These are phyloP conservation scores for Exutisphaerella laricina DNA, from an alignment of 2,329 filamentous ascomycete species.

Conservation along the genomic window DNA sequence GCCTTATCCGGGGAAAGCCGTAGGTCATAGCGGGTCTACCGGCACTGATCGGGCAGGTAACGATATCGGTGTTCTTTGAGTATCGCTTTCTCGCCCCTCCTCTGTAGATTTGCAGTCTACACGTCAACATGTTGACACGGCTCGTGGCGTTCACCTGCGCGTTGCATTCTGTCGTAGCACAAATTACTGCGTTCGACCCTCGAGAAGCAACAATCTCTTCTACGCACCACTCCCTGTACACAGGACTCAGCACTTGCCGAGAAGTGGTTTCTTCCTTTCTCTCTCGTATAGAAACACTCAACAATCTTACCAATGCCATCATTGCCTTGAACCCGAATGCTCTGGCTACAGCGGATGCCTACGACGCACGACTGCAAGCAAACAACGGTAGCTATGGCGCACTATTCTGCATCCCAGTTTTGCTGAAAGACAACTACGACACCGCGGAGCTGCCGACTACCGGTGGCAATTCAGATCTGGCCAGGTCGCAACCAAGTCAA, in stretches of 20 bases:
- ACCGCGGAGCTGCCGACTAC: constrained; percentile 54
- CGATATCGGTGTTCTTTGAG: neutral
- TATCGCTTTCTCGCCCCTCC: neutral
- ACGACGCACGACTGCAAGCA: constrained; percentile 44
- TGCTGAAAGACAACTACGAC: constrained; percentile 62
- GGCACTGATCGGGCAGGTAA: neutral
- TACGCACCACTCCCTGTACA: constrained; percentile 52
- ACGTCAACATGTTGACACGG: neutral
- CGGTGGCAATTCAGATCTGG: constrained; percentile 49
- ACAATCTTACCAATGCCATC: constrained; percentile 54
- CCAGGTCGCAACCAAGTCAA: constrained; percentile 41
- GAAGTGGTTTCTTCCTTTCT: constrained; percentile 52
- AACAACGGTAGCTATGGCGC: constrained; percentile 46
- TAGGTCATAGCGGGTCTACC: neutral
- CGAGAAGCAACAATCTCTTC: constrained; percentile 55
- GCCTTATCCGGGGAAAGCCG: too few relatives aligned
- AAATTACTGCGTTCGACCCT: constrained; percentile 40
- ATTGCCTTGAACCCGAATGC: constrained; percentile 49
- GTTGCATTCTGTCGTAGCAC: neutral
- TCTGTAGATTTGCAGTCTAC: neutral
- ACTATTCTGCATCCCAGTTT: constrained; percentile 56
- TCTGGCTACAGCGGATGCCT: constrained; percentile 43
- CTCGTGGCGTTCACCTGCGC: neutral
- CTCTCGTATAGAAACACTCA: constrained; percentile 52
- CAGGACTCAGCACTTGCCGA: constrained; percentile 49